Base-by-base conservation (phyloP, 768 basidiomycete species). In the Rhodotorula sphaerocarpa region DNA sequence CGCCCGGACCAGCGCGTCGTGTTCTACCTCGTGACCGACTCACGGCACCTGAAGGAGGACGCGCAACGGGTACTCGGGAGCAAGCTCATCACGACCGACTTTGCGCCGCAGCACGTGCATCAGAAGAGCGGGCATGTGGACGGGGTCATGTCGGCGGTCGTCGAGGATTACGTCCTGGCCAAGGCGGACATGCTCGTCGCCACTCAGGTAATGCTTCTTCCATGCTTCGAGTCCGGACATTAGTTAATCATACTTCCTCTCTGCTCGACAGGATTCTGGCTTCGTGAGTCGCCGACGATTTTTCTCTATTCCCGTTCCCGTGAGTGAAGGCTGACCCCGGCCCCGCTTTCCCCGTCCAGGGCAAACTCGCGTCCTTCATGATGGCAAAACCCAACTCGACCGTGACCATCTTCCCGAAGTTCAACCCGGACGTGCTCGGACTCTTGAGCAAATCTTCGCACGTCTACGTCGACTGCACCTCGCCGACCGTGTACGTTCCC, bases 361-460 rank as follows among this genome's bases (percentile, higher is more conserved):
- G 65, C 25, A 67, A 67, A 42, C 61, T 67, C 44, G 65, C 65
- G 21, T 30, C 50, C 12, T 67, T 67, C 57, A 59, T 61, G 60
- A 54, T 55, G 39, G 65, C 52, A 5, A 42, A 43, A 16, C 57
- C 62, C 39, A 55, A 57, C 15, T 41, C 57, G 15, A 63, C 65
- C 18, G 65, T 67, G 6, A 62, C 61, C 18, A 67, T 67, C 57
- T 67, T 67, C 52, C 65, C 65, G n/a, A 31, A 53, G 5, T 55
- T 45, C 61, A 62, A 59, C 45, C 57, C 57, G 33, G 65, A 67
- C 21, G 61, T 67, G 18, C 54, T 59, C 27, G 61, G 65, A 11
- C 27, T 67, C 16, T 15, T 39, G 34, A 42, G n/a, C 31, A 67
- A 67, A 44, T 56, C 55, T 31, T 52, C 47, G 33, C 65, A 67